Evolutionary conservation across 495 filamentous ascomycete genomes (phyloP), one percentile per base, ranked within the genome.

Genomic region (Hypoxylon intermedium): DNA sequence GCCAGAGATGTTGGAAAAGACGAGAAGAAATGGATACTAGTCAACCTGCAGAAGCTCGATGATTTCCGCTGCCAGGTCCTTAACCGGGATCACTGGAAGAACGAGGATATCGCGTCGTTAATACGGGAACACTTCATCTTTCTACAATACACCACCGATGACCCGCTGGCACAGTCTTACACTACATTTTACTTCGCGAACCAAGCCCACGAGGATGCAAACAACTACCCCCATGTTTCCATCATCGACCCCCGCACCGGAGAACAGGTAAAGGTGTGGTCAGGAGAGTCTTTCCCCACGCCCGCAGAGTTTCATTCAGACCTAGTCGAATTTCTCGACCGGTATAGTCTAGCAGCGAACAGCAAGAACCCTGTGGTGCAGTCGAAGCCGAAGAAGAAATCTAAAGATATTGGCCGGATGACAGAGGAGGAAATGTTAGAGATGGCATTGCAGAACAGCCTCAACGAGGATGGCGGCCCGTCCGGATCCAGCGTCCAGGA

Each of bases 361-460:
- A 91, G 88, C 61, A 93, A 93, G 74, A 98, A 98, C 66, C 94
- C 94, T 0, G 91, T 98, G 0, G 85, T 90, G 2, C 90, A 86
- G 68, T 79, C 89, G 33, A 95, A 93, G 72, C 79, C 85, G 2
- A 88, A 91, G 62, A 74, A 84, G 57, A 86, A 85, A 50, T 82
- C 87, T 54, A 78, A 89, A 44, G 89, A 88, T 63, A 83, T 97
- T 21, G 88, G 87, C 42, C 85, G 88, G 5, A 93, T 98, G 88
- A 97, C 91, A 0, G 94, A 98, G 67, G 93, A 97, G 61, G 92
- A 98, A 72, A 93, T 93, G 92, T 79, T 98, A 67, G 87, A 95
- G 72, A 85, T 97, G 81, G 94, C 95, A 0, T 73, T 98, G 74
- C 84, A 90, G 65, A 93, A 94, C 74, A 96, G 91, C 65, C 77